Evolutionary conservation across 2,329 filamentous ascomycete genomes (phyloP).

Genomic region (Colletotrichum liriopes): DNA sequence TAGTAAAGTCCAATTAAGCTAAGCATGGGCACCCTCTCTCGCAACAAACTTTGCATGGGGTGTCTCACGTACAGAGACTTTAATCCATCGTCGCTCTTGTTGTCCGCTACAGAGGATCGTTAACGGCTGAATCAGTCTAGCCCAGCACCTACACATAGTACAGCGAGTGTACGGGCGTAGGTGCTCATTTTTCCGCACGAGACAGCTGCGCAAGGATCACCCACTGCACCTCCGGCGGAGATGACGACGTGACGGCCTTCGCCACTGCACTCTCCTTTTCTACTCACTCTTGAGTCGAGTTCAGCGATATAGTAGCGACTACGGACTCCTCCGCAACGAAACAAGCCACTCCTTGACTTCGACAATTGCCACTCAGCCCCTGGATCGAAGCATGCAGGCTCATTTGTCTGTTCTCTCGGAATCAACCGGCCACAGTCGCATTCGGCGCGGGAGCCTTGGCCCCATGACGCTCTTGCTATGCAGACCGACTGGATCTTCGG

Average conservation of each 20-base stretch:
- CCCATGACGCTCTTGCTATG: neutral
- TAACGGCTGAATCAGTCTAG: neutral
- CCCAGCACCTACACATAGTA: neutral
- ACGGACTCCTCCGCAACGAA: neutral
- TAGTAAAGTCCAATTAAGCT: neutral
- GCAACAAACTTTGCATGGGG: neutral
- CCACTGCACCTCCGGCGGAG: neutral
- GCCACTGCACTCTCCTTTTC: slow-evolving; percentile 1
- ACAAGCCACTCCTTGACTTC: neutral
- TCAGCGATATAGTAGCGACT: neutral
- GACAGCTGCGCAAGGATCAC: neutral
- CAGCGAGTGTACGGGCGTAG: too few species aligned
- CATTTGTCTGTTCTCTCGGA: slow-evolving; percentile 31
- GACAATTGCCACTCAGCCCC: neutral
- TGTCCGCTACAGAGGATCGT: neutral
- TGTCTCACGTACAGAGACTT: neutral
- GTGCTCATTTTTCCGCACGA: neutral
- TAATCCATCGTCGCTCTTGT: slow-evolving; percentile 1
- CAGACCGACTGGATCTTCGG: slow-evolving; percentile 22
- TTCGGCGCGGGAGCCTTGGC: slow-evolving; percentile 21
- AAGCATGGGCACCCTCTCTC: neutral
- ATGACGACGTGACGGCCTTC: neutral
- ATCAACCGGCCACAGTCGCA: slow-evolving; percentile 36
- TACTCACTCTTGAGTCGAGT: neutral
- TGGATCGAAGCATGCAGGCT: slow-evolving; percentile 5